A percentile compares a stretch with the other conserved stretches of the same genome.
These are phyloP conservation scores for Sclerotinia sclerotiorum DNA, from an alignment of 2,329 filamentous ascomycete species.

Conservation along the genomic window DNA sequence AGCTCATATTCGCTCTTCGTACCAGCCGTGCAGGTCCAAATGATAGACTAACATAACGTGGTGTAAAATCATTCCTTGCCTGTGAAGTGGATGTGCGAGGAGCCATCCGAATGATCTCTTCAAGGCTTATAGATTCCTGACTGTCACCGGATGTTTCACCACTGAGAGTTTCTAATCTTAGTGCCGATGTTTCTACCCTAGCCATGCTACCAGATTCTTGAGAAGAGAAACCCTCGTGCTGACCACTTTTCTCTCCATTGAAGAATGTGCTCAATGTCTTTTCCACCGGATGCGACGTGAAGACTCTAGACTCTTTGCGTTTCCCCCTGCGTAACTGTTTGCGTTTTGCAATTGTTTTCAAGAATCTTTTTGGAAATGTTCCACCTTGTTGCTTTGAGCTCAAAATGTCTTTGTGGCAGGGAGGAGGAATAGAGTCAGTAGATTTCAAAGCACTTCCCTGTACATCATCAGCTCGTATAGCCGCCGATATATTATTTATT, in stretches of 20 bases:
- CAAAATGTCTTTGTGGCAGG: neutral
- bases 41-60: neutral
- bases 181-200: neutral
- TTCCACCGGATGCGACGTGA: neutral
- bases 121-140: constrained; percentile 7
- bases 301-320: neutral
- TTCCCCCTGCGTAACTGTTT: neutral
- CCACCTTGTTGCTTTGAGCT: neutral
- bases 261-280: neutral
- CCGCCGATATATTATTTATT: neutral
- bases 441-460: neutral
- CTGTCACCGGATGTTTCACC: neutral
- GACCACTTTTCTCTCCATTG: neutral
- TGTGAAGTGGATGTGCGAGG: neutral
- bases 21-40: neutral
- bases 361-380: constrained; percentile 3
- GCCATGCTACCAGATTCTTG: neutral
- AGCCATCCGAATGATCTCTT: constrained; percentile 2
- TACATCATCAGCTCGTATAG: neutral
- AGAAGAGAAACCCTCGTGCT: too few species aligned
- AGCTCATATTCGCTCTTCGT: neutral
- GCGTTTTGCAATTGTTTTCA: neutral
- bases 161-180: neutral
- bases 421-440: too few species aligned
- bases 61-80: neutral